Evolutionary conservation across 208 protist genomes (phyloP), one percentile per base, ranked within the genome.

Genomic region (Crithidia brevicula): DNA sequence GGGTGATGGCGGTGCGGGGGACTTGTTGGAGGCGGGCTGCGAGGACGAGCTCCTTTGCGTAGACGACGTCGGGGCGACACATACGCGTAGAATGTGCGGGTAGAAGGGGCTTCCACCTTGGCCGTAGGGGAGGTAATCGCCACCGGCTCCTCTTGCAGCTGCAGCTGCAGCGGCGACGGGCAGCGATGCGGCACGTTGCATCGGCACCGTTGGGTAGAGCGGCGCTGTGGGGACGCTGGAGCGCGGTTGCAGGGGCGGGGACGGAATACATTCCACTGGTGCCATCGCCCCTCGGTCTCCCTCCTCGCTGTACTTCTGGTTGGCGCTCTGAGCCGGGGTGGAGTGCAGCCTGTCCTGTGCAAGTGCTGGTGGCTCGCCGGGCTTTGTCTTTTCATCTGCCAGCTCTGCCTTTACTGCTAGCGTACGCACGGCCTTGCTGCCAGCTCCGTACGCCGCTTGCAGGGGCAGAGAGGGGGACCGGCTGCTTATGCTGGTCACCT

Each of bases 381-480:
- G 33, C 50, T 20, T 15, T 27, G 20, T 18, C 40, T 20, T 23
- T 3, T 16, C 11, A n/a, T 56, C 54, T 20, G 22, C 42, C 20
- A 10, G 38, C n/a, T 23, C 59, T 11, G 34, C 40, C 9, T 54
- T 25, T 1, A 30, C 18, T 23, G 42, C 40, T 30, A 74, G 27
- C 7, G 59, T 47, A 33, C 58, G 68, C 36, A 74, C 59, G 15
- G 58, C 68, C 51, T 56, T 51, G 60, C 59, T 62, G 50, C 68
- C 68, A 3, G 51, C 43, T 0, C 68, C 68, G 40, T 67, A 56
- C 15, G 68, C 68, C 36, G 63, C 51, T 22, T 58, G 59, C 27
- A 34, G 25, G 18, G 46, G 6, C 16, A 54, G 22, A 3, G 46
- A 40, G 11, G 60, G 30, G 30, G 60, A 53, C 49, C 30, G 42